Evolutionary conservation across 805 yeast species (phyloP), one percentile per base, ranked within the genome.

Genomic region (Groenewaldozyma tartarivorans): DNA sequence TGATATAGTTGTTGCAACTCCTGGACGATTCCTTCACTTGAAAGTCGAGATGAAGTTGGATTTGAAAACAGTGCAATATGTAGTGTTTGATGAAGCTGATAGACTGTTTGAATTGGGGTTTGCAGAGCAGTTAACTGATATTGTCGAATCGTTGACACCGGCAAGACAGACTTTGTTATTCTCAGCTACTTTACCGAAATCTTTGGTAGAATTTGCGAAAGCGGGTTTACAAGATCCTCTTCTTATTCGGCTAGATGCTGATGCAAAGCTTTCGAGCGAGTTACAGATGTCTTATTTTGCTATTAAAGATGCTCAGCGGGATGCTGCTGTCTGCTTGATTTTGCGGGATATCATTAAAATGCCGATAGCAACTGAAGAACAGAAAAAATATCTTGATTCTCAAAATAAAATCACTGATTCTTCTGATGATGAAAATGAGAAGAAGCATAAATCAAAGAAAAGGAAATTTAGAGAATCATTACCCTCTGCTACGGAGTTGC

Each of bases 11-110:
- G 80, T 92, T 44, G 97, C 97, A 17, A 92, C 98, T 0, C 99
- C 99, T 0, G 99, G 99, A 60, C 74, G 99, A 62, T 92, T 92
- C 54, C 63, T 90, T 63, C 99, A 92, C 72, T 72, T 92, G 57
- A 85, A 90, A 60, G 88, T 90, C 20, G 99, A 92, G 65, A 92
- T 92, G 99, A 75, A 75, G 46, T 67, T 92, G 41, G 94, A 86
- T 55, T 69, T 92, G 61, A 75, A 74, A 49, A 72, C 85, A 2
- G 76, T 92, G 15, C 95, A 92, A 58, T 90, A 83, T 55, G 81
- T 88, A 34, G 95, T 88, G 1, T 90, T 90, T 58, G 98, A 90
- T 64, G 98, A 90, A 67, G 97, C 97, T 27, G 98, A 90, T 68
- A 74, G 97, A 9, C 72, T 90, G 54, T 90, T 90, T 55, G 98